phyloP scores from a whole-genome alignment of 805 yeast species.

The Kodamaea nitidulidarum region DNA sequence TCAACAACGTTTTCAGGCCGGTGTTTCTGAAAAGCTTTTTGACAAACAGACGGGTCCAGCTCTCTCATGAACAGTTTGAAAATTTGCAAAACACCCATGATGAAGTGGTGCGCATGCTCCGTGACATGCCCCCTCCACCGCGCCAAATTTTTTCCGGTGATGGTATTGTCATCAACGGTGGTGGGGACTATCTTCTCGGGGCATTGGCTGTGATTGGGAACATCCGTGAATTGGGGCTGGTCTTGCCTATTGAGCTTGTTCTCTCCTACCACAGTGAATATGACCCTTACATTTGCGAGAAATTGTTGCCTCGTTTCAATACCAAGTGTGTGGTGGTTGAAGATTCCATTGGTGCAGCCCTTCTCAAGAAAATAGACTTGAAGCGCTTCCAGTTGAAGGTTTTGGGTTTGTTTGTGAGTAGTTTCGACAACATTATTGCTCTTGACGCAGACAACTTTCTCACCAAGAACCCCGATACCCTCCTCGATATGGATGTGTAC shows the following conservation, averaged over 20 bases:
- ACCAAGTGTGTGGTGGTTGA: constrained; percentile 43
- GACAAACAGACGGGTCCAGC: constrained; percentile 1
- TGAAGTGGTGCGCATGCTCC: constrained; percentile 19
- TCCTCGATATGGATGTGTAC: constrained; percentile 34
- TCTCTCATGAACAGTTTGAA: constrained; percentile 13
- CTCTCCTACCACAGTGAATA: constrained; percentile 30
- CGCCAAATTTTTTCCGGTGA: constrained; percentile 30
- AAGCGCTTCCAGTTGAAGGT: constrained; percentile 34
- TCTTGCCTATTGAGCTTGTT: constrained; percentile 36
- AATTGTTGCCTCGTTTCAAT: constrained; percentile 29
- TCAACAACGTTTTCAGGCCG: constrained; percentile 11
- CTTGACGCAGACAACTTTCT: constrained; percentile 41
- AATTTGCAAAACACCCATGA: constrained; percentile 26
- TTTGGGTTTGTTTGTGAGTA: constrained; percentile 33
- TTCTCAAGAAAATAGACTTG: constrained; percentile 22
- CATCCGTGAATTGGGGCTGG: constrained; percentile 30
- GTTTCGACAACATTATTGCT: constrained; percentile 33
- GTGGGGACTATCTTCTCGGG: constrained; percentile 32
- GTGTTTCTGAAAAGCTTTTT: constrained; percentile 9
- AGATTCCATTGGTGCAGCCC: constrained; percentile 29
- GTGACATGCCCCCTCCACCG: constrained; percentile 21
- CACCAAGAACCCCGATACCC: constrained; percentile 31
- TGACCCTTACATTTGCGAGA: constrained; percentile 31
- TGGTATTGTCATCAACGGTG: constrained; percentile 40
- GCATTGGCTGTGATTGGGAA: constrained; percentile 32